A percentile compares a stretch with the other conserved stretches of the same genome.
These are phyloP conservation scores for Pleurotus salmoneostramineus DNA, from an alignment of 768 basidiomycete genomes.

Conservation along the genomic window DNA sequence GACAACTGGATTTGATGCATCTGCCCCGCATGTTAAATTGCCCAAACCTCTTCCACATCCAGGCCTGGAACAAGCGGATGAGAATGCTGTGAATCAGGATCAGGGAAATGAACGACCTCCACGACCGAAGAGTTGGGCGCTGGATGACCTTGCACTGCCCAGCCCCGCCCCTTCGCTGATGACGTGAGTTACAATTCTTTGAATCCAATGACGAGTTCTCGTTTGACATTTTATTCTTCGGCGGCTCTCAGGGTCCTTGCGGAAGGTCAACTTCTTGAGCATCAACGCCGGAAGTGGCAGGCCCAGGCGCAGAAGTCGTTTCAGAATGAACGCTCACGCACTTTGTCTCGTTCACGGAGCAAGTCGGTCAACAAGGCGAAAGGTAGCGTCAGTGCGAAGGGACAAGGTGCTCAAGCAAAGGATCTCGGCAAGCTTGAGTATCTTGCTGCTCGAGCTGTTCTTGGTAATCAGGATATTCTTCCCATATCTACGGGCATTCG, in stretches of 20 bases:
- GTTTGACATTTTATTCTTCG: neutral
- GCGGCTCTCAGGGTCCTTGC: conserved; percentile 53
- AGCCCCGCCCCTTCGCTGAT: conserved; percentile 59
- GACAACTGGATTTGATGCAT: neutral
- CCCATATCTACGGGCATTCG: conserved; percentile 30
- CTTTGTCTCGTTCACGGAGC: conserved; percentile 57
- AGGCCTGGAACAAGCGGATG: neutral
- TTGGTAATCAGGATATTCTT: conserved; percentile 59
- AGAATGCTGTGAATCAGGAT: neutral
- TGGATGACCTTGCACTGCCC: conserved; percentile 54
- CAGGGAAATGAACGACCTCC: conserved; percentile 16
- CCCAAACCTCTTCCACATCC: too few species aligned
- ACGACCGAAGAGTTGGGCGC: conserved; percentile 57
- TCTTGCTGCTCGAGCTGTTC: conserved; percentile 60
- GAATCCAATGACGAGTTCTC: neutral
- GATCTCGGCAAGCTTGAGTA: conserved; percentile 42
- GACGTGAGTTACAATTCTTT: conserved; percentile 28
- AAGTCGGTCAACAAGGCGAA: conserved; percentile 45
- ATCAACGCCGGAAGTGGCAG: conserved; percentile 66
- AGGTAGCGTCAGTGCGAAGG: conserved; percentile 12
- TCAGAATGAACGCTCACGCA: conserved; percentile 60
- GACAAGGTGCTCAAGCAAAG: conserved; percentile 16
- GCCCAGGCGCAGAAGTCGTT: conserved; percentile 57
- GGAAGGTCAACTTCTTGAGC: conserved; percentile 57
- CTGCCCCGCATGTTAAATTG: too few species aligned